Percentiles rank a stretch among this genome's conserved stretches.
Conservation (phyloP, 352 stramenopile genomes). For the Pythium scleroteichum region DNA sequence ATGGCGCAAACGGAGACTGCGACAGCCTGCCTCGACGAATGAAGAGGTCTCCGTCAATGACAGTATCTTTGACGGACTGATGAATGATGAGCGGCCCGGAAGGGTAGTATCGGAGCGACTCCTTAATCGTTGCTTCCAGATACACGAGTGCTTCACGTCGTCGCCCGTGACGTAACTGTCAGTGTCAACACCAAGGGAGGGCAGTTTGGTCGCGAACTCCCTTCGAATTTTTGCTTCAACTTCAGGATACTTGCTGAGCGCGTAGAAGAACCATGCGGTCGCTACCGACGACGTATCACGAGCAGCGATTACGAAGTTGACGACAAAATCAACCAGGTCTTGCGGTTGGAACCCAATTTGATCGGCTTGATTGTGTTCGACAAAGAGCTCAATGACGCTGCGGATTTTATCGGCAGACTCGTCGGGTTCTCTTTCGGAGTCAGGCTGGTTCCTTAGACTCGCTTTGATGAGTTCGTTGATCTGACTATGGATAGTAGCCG, state of each 20-base stretch:
- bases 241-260: conserved; percentile 63
- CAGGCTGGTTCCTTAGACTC: not conserved
- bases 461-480: conserved; percentile 42
- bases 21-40: conserved; percentile 29
- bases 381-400: conserved; percentile 18
- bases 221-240: conserved; percentile 44
- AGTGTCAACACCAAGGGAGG: not conserved
- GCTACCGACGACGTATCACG: conserved; percentile 75
- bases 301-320: conserved; percentile 70
- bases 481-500: conserved; percentile 39
- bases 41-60: conserved; percentile 35
- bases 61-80: conserved; percentile 54
- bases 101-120: conserved; percentile 21
- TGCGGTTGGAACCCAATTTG: conserved; percentile 23
- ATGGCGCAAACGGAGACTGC: conserved; percentile 39
- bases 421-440: not conserved
- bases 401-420: not conserved
- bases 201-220: conserved; percentile 42
- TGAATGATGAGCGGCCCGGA: conserved; percentile 48
- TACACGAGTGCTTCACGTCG: conserved; percentile 18
- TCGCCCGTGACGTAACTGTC: conserved; percentile 18
- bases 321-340: conserved; percentile 66
- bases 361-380: conserved; percentile 18
- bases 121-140: conserved; percentile 26
- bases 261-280: conserved; percentile 72